Conservation (phyloP, 371 early-diverging fungal species). For the Mucor indicus region DNA sequence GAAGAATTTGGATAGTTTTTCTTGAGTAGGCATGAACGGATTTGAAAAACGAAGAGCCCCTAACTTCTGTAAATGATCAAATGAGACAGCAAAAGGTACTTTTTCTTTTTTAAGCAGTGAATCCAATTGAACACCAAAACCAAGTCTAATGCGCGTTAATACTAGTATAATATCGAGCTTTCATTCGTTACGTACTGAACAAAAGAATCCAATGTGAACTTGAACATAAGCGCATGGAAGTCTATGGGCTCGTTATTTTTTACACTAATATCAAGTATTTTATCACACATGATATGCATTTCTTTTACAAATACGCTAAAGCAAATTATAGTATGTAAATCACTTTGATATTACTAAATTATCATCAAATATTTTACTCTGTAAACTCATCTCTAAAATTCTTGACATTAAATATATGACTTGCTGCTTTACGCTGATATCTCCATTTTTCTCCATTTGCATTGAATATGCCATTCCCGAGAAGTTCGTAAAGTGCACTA, state of each 20-base stretch:
- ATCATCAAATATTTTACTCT: too few relatives aligned
- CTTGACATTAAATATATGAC: slow-evolving; percentile 68
- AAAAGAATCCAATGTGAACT: slow-evolving; percentile 57
- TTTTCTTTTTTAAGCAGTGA: slow-evolving; percentile 19
- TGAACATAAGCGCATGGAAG: slow-evolving; percentile 43
- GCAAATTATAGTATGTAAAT: too few relatives aligned
- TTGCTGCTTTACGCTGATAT: slow-evolving; percentile 65
- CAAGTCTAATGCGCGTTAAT: slow-evolving; percentile 21
- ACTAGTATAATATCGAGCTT: neutral
- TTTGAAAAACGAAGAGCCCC: slow-evolving; percentile 23
- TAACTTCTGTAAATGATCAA: slow-evolving; percentile 43
- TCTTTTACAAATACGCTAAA: slow-evolving; percentile 48
- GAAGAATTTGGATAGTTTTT: slow-evolving; percentile 24
- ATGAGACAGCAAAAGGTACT: slow-evolving; percentile 49
- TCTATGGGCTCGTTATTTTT: slow-evolving; percentile 21
- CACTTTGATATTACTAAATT: too few relatives aligned
- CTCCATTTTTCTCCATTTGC: slow-evolving; percentile 66
- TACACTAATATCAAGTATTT: slow-evolving; percentile 27
- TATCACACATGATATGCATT: slow-evolving; percentile 20
- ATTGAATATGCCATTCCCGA: slow-evolving; percentile 76
- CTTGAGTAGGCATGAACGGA: slow-evolving; percentile 32
- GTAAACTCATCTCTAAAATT: slow-evolving; percentile 69
- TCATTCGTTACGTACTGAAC: slow-evolving; percentile 29
- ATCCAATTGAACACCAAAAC: slow-evolving; percentile 34
- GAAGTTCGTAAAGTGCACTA: slow-evolving; percentile 33